Percentiles rank a stretch among this genome's conserved stretches.
These are phyloP conservation scores for Hymenoscyphus occultus DNA, from an alignment of 2,329 filamentous ascomycete genomes.

Conservation along the genomic window DNA sequence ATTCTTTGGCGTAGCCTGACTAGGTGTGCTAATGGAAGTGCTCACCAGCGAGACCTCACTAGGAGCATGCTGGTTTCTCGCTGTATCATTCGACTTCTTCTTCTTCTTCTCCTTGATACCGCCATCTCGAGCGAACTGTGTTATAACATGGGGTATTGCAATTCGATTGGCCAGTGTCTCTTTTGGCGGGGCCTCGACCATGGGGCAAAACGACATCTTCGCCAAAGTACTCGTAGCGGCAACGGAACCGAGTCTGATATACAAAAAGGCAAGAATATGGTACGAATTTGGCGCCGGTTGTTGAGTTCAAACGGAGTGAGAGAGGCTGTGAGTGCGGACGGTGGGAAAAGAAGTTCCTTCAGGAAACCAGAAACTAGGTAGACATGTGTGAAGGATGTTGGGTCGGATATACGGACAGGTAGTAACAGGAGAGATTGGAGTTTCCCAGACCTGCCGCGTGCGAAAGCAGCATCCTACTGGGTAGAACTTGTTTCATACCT, in stretches of 20 bases:
- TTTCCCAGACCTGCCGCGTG: background rate
- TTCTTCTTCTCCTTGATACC: conserved; percentile 12
- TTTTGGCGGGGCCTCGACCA: conserved; percentile 5
- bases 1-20: conserved; percentile 21
- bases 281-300: background rate
- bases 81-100: conserved; percentile 12
- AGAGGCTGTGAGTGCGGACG: conserved; percentile 4
- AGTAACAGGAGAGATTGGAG: background rate
- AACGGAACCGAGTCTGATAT: background rate
- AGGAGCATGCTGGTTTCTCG: conserved; percentile 4
- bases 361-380: conserved; percentile 3
- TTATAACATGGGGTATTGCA: conserved; percentile 15
- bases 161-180: background rate
- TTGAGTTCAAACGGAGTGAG: background rate
- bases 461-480: conserved; percentile 1
- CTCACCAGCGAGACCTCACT: background rate
- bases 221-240: background rate
- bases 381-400: conserved; percentile 8
- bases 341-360: conserved; percentile 5
- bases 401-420: conserved; percentile 10
- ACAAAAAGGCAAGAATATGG: conserved; percentile 4
- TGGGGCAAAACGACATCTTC: conserved; percentile 8
- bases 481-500: conserved; percentile 7
- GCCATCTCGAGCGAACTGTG: conserved; percentile 12
- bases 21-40: conserved; percentile 3